A percentile compares a stretch with the other conserved stretches of the same genome.
These are phyloP conservation scores for Leishmania amazonensis DNA, from an alignment of 208 protist genomes.

Conservation along the genomic window DNA sequence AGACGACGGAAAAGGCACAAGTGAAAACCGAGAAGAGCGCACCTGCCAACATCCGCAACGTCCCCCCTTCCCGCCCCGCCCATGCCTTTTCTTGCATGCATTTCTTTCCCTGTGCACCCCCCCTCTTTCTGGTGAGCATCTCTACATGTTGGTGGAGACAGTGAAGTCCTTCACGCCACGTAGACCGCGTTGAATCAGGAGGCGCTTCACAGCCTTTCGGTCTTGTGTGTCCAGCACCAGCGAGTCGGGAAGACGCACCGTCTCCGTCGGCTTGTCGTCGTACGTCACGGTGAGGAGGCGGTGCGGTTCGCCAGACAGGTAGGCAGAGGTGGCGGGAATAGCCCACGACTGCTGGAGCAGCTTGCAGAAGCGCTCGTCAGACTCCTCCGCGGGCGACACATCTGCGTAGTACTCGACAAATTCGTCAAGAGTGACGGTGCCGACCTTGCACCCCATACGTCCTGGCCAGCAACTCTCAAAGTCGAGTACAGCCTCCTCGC, in stretches of 20 bases:
- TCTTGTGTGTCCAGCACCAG: constrained; percentile 58
- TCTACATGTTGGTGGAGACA: constrained; percentile 13
- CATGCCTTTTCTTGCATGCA: neutral
- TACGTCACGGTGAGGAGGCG: constrained; percentile 65
- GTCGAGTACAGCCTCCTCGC: constrained; percentile 78
- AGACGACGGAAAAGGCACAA: neutral
- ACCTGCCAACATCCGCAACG: neutral
- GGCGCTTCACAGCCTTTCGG: constrained; percentile 43
- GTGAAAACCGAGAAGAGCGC: neutral
- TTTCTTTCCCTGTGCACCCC: neutral
- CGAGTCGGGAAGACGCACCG: constrained; percentile 67
- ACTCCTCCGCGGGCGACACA: constrained; percentile 72
- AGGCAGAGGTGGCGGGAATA: constrained; percentile 72
- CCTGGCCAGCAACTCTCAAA: constrained; percentile 85
- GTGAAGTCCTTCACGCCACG: constrained; percentile 58
- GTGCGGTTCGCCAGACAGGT: constrained; percentile 45
- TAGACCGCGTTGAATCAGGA: constrained; percentile 72
- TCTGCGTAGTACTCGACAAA: constrained; percentile 94
- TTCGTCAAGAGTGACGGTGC: constrained; percentile 74
- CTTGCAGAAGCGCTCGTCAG: constrained; percentile 84
- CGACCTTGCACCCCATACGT: constrained; percentile 53
- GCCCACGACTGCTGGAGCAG: constrained; percentile 70
- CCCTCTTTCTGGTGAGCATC: neutral
- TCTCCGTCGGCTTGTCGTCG: constrained; percentile 61
- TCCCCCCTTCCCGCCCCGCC: neutral